Evolutionary conservation across 768 basidiomycete genomes (phyloP), one percentile per base, ranked within the genome.

Genomic region (Strobilomyces echinocephalus): DNA sequence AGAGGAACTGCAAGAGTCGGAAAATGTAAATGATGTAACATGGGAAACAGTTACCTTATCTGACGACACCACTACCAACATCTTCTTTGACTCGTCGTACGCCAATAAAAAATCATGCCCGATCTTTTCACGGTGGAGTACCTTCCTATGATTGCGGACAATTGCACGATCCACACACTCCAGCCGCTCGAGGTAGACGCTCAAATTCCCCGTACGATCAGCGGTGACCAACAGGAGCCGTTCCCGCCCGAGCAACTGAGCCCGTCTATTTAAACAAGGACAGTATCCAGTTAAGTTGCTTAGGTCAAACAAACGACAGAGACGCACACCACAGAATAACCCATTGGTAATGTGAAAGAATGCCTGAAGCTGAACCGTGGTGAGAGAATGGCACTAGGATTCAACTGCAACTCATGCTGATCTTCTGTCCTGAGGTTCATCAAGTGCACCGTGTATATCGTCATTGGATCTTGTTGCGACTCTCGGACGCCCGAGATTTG

Each of bases 81-180:
- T 73, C 2, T 76, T 73, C 55, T 74, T 79, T 10, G 69, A 63
- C 57, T 84, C 81, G 43, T 84, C 80, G 53, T 75, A 81, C 0
- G 82, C 72, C 5, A 83, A 48, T 8, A 78, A 18, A 44, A 73
- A 69, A 7, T 75, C 69, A 3, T 70, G 62, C 0, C 78, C 81
- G 14, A 81, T 71, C 60, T 76, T 80, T 52, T 77, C 74, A 7
- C 70, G 72, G 50, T 73, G 70, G 15, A 83, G 61, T 0, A n/a
- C 30, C 47, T 74, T 75, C 31, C 68, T 63, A 7, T 51, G 50
- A 1, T 60, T 52, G 7, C 60, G 60, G 0, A 33, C 15, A 10
- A 80, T 58, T 0, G 74, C 70, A 10, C 62, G 51, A 0, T 69
- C 65, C 8, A 82, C 64, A 11, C 39, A 52, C 2, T 52, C 35